Conservation (phyloP, 768 basidiomycete genomes). For the Cystofilobasidium ferigula region DNA sequence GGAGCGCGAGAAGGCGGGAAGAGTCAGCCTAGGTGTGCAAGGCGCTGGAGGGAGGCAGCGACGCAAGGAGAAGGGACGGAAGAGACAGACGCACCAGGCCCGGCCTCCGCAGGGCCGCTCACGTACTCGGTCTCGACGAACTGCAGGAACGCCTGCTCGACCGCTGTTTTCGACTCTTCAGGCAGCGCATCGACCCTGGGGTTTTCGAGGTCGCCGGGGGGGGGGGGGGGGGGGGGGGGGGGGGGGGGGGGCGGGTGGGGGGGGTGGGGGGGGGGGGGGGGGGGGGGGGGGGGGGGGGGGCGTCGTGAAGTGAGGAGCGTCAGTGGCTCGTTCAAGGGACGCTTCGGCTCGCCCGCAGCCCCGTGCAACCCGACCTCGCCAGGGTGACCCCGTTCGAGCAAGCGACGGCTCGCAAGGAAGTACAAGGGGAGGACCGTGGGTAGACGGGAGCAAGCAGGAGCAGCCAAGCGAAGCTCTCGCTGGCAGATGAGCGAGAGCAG, state of each 20-base stretch:
- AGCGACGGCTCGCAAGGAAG: no score
- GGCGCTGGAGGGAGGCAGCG: conserved; percentile 4
- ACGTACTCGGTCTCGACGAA: conserved; percentile 86
- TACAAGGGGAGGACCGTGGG: conserved; percentile 46
- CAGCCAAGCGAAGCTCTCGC: background rate
- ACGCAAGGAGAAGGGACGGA: background rate
- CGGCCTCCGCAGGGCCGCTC: conserved; percentile 68
- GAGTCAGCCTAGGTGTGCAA: conserved; percentile 17
- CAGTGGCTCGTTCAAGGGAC: no score
- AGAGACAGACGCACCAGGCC: conserved; percentile 55
- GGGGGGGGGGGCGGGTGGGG: no score
- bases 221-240: no score
- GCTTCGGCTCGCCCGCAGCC: no score
- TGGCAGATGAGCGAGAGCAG: no score
- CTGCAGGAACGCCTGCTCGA: conserved; percentile 64
- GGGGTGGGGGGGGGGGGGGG: no score
- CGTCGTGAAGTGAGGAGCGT: conserved; percentile 6
- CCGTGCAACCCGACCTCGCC: no score
- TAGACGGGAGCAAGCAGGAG: conserved; percentile 43
- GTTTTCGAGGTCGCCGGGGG: conserved; percentile 20
- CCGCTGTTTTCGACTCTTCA: conserved; percentile 31
- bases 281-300: no score
- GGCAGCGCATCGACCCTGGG: conserved; percentile 34
- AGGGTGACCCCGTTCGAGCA: no score
- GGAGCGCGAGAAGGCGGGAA: conserved; percentile 29